Percentiles rank a stretch among this genome's conserved stretches.
Conservation (phyloP, 805 yeast species). For the Hagleromyces aurorensis region DNA sequence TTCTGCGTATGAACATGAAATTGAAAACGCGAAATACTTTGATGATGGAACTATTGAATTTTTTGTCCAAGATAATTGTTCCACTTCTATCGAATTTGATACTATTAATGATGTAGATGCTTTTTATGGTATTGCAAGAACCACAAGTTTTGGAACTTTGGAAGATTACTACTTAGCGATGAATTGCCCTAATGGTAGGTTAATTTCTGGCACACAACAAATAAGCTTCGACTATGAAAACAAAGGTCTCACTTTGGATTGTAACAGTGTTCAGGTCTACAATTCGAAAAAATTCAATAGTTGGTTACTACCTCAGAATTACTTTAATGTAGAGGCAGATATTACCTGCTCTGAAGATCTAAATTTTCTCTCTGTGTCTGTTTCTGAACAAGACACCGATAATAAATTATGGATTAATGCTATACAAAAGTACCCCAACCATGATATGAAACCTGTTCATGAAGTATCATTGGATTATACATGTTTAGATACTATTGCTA, state of each 20-base stretch:
- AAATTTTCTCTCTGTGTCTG: slow-evolving; percentile 15
- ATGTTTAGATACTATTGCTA: slow-evolving; percentile 26
- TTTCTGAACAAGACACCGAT: slow-evolving; percentile 21
- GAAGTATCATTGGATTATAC: slow-evolving; percentile 14
- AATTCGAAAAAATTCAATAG: slow-evolving; percentile 29
- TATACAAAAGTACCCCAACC: slow-evolving; percentile 23
- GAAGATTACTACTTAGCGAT: slow-evolving; percentile 32
- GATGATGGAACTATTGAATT: slow-evolving; percentile 25
- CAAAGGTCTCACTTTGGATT: slow-evolving; percentile 29
- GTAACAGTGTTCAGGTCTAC: slow-evolving; percentile 23
- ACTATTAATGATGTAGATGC: slow-evolving; percentile 10
- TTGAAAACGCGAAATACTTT: slow-evolving; percentile 27
- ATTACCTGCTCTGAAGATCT: slow-evolving; percentile 21
- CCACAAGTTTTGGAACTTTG: slow-evolving; percentile 28
- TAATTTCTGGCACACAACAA: slow-evolving; percentile 22
- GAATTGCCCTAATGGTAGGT: slow-evolving; percentile 27
- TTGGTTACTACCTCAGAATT: slow-evolving; percentile 28
- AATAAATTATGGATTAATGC: slow-evolving; percentile 29
- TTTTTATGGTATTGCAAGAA: slow-evolving; percentile 22
- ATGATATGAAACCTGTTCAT: slow-evolving; percentile 17
- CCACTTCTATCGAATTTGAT: slow-evolving; percentile 26
- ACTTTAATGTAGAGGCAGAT: slow-evolving; percentile 11
- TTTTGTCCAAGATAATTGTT: slow-evolving; percentile 19
- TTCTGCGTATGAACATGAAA: slow-evolving; percentile 24
- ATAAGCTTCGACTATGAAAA: slow-evolving; percentile 29